These are phyloP conservation scores for Cladophialophora chaetospira DNA, from an alignment of 2,329 filamentous ascomycete species.

Conservation along the genomic window DNA sequence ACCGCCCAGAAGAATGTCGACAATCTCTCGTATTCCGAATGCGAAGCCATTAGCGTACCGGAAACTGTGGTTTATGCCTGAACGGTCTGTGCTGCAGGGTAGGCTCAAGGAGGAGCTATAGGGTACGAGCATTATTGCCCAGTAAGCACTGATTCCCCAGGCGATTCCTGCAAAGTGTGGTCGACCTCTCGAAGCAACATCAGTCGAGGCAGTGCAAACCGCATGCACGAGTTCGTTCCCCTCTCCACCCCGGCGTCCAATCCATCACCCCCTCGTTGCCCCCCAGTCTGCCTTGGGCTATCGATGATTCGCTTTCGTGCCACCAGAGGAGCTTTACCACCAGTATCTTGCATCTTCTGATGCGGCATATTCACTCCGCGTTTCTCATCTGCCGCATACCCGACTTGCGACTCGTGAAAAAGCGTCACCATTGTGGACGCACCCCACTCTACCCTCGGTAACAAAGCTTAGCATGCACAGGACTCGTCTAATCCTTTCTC, in stretches of 20 bases:
- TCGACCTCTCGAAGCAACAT: not conserved
- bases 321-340: not conserved
- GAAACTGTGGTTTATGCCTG: too few relatives aligned
- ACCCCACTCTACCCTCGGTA: slow-evolving; percentile 1
- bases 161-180: not conserved
- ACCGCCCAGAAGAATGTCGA: not conserved
- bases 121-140: not conserved
- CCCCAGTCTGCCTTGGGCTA: slow-evolving; percentile 1
- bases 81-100: not conserved
- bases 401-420: not conserved
- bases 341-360: not conserved
- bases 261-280: not conserved
- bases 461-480: slow-evolving; percentile 8
- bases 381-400: not conserved
- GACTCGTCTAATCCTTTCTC: not conserved
- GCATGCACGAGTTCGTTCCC: not conserved
- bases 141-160: slow-evolving; percentile 1
- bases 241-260: not conserved
- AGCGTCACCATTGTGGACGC: not conserved
- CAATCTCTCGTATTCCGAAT: slow-evolving; percentile 1
- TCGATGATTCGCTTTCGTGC: not conserved
- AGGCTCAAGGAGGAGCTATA: not conserved
- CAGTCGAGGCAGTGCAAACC: slow-evolving; percentile 2
- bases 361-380: not conserved
- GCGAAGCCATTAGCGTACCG: not conserved